Base-by-base conservation (phyloP, 495 filamentous ascomycete genomes). In the Penicillium desertorum region DNA sequence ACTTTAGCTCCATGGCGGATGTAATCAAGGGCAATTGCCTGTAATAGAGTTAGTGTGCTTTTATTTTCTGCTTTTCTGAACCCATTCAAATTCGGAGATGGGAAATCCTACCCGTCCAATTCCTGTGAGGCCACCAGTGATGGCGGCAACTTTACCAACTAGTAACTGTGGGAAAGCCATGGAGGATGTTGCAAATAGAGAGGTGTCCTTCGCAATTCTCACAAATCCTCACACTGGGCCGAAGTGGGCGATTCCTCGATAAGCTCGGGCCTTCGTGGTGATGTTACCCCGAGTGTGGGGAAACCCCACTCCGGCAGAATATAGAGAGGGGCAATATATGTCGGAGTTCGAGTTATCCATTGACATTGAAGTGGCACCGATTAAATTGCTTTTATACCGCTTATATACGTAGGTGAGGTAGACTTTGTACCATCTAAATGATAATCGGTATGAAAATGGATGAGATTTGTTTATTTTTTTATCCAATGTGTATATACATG, bases 81-180 rank as follows among this genome's bases (percentile, higher is more conserved):
- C 14, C 12, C 12, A 10, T 41, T 51, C 5, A 1, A 10, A 6
- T 19, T 14, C 12, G 19, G 3, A 10, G 9, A 9, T 51, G 11
- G 39, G 39, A 8, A 23, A 9, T 42, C 60, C 12, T 70, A 76
- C 75, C 30, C 88, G 80, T 45, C 88, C 88, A 61, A 92, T 92
- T 53, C 88, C 88, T 1, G 88, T 89, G 1, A 87, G 82, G 42
- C 86, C 87, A 59, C 88, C 88, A 5, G 88, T 91, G 59, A 92
- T 86, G 67, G 88, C 86, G 67, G 86, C 86, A 3, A 85, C 84
- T 65, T 90, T 90, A 70, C 79, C 80, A 54, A 74, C 70, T 41
- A 92, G 79, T 60, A 89, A 76, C 65, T 81, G 78, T 5, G 71
- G 70, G 16, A 66, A 58, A 65, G 66, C 51, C 74, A 76, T 76